These are phyloP conservation scores for Sequoiadendron giganteum DNA, from an alignment of 75 land plant genomes.

Conservation along the genomic window DNA sequence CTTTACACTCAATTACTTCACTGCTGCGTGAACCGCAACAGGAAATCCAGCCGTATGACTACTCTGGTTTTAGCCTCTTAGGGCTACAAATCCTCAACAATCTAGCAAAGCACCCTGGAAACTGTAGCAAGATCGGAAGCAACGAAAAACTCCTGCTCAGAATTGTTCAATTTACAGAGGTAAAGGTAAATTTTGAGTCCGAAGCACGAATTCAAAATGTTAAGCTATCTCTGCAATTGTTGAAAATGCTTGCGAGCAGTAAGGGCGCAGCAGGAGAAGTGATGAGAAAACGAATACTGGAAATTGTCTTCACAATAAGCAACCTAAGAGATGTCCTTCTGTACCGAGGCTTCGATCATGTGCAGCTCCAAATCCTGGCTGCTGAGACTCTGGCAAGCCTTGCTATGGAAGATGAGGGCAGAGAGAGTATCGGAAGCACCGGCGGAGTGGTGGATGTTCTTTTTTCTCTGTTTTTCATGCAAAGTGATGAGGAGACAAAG, in stretches of 20 bases:
- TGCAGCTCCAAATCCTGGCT: conserved; percentile 47
- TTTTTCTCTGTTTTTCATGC: conserved; percentile 38
- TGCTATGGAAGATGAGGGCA: conserved; percentile 64
- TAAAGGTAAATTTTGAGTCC: conserved; percentile 9
- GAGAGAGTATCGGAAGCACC: conserved; percentile 71
- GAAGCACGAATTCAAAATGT: background rate
- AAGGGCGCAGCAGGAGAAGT: conserved; percentile 56
- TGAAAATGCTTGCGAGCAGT: conserved; percentile 56
- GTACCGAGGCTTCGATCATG: conserved; percentile 15
- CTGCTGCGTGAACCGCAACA: conserved; percentile 28
- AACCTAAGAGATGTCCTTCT: conserved; percentile 59
- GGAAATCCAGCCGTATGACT: conserved; percentile 9
- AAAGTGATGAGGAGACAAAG: conserved; percentile 10
- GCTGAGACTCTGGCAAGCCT: conserved; percentile 62
- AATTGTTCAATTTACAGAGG: conserved; percentile 42
- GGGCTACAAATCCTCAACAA: conserved; percentile 29
- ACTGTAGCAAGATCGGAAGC: conserved; percentile 26
- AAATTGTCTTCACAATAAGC: conserved; percentile 66
- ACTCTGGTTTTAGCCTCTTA: conserved; percentile 9
- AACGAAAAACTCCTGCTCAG: conserved; percentile 21
- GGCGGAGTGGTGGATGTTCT: conserved; percentile 67
- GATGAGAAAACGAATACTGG: conserved; percentile 58
- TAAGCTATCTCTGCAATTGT: conserved; percentile 53
- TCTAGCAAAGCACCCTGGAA: conserved; percentile 18
- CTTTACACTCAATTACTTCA: conserved; percentile 76